Conservation (phyloP, 257 asterid genomes). For the Solanum chilense region DNA sequence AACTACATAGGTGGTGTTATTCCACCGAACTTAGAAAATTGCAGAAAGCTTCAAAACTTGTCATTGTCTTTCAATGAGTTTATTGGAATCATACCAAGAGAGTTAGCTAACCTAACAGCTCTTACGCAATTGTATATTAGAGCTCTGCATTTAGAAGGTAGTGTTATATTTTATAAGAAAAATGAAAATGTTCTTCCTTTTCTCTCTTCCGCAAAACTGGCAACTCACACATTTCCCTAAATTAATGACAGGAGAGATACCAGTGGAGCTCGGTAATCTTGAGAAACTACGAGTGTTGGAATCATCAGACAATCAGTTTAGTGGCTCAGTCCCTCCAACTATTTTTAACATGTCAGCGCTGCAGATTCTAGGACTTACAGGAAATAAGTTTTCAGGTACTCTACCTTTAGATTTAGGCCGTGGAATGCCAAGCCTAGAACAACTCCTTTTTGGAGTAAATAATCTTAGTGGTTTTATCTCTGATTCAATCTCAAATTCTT, state of each 20-base stretch:
- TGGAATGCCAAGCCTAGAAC: too few relatives aligned
- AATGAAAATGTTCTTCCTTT: too few relatives aligned
- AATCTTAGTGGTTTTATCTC: too few relatives aligned
- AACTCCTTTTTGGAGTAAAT: too few relatives aligned
- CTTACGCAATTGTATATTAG: background rate
- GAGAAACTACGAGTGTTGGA: background rate
- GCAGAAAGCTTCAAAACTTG: background rate
- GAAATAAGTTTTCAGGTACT: too few relatives aligned
- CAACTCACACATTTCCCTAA: background rate
- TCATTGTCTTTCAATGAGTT: background rate
- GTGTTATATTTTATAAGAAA: too few relatives aligned
- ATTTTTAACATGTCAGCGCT: slow-evolving; percentile 19
- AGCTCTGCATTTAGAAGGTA: background rate
- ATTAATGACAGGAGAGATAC: background rate
- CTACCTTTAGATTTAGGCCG: too few relatives aligned
- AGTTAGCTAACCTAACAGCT: background rate
- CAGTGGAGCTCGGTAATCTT: background rate
- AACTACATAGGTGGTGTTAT: background rate
- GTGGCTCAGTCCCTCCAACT: background rate
- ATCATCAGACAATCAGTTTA: background rate
- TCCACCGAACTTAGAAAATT: background rate
- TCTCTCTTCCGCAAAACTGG: fast-evolving
- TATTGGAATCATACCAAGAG: background rate
- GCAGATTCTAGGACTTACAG: background rate
- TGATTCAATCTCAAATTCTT: too few relatives aligned